A percentile compares a stretch with the other conserved stretches of the same genome.
Conservation (phyloP, 768 basidiomycete genomes). For the Udeniomyces megalosporus region DNA sequence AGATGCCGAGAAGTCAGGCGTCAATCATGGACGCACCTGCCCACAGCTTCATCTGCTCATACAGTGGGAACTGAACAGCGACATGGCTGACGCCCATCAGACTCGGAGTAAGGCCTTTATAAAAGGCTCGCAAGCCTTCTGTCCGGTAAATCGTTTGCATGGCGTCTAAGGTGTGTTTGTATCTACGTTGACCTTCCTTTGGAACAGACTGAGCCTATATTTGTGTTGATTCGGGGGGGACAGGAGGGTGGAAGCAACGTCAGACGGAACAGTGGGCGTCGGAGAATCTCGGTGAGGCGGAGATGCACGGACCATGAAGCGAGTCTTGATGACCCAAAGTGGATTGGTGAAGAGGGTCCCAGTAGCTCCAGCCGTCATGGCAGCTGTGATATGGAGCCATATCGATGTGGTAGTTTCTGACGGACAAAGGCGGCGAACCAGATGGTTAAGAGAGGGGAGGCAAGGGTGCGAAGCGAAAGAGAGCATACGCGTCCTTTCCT, state of each 20-base stretch:
- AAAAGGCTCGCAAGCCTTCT: constrained; percentile 78
- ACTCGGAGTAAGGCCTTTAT: constrained; percentile 84
- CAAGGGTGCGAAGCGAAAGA: neutral
- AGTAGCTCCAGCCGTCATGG: constrained; percentile 85
- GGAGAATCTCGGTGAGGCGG: neutral
- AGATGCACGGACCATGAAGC: constrained; percentile 66
- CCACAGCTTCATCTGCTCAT: constrained; percentile 76
- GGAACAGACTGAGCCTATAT: constrained; percentile 65
- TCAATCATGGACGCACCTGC: constrained; percentile 49
- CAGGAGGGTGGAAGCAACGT: neutral
- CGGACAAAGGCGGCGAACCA: neutral
- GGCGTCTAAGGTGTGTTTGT: constrained; percentile 80
- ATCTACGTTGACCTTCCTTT: constrained; percentile 42
- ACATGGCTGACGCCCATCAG: constrained; percentile 86
- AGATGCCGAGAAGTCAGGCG: neutral
- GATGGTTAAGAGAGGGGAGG: neutral
- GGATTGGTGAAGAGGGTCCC: constrained; percentile 92
- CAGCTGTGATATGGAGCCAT: constrained; percentile 61
- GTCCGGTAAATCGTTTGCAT: constrained; percentile 72
- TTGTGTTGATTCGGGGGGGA: neutral
- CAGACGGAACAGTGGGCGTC: neutral
- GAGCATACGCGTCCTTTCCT: neutral
- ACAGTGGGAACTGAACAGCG: constrained; percentile 91
- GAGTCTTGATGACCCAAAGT: constrained; percentile 96
- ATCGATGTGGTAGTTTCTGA: constrained; percentile 2